Base-by-base conservation (phyloP, 129 eudicot genomes). In the Daucus carota region DNA sequence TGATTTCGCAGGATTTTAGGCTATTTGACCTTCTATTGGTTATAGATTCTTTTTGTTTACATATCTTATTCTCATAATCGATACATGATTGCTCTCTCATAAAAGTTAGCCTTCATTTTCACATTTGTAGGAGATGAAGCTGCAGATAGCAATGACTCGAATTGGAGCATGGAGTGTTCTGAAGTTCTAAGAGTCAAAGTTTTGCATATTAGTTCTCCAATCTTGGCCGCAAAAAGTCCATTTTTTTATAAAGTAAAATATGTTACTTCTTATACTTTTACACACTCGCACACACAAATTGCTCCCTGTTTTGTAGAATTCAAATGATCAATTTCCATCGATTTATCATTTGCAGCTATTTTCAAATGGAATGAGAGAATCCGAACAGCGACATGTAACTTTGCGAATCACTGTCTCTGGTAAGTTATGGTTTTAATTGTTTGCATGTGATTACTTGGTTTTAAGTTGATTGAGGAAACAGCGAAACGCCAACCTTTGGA, bases 181-280 rank as follows among this genome's bases (percentile, higher is more conserved):
- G 81, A 81, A 34, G 83, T 87, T 80, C 60, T 92, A 52, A 84
- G 82, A 92, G 90, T 87, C 76, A 86, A 86, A 76, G 86, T 91
- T 54, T 69, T 92, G 62, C 97, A 92, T 76, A 92, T 92, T 26
- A 92, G 97, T 82, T 92, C 97, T 72, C 97, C 97, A 26, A 92
- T 92, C 72, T 82, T 92, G 76, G 97, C 97, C 20, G 97, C 97
- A 77, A 92, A 92, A 79, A 92, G 96, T 81, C 97, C 97, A 70
- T 92, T 89, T 80, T 92, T 92, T 85, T 92, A 87, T 72, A 92
- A 92, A 90, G 97, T 89, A 74, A 80, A 36, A 14, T 15, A 63
- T 15, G 22, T 62, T 62, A 29, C 20, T 29, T n/a, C 15, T 26
- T 11, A 16, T 36, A 28, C 48, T 12, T 10, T 2, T 47, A 17